Evolutionary conservation across 2,329 filamentous ascomycete genomes (phyloP).

Genomic region (Fusarium lateritium): DNA sequence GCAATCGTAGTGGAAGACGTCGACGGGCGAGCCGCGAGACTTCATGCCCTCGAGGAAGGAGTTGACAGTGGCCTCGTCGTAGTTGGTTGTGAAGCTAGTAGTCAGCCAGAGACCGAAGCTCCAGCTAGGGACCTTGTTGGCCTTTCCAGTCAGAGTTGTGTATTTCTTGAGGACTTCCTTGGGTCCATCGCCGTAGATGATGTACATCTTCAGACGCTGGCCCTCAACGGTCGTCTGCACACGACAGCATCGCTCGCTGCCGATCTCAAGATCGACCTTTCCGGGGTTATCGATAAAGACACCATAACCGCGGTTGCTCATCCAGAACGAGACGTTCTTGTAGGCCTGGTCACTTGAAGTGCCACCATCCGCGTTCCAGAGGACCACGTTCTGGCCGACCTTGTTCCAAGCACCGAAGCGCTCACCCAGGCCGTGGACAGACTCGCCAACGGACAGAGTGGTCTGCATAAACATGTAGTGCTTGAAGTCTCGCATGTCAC

Average conservation of each 20-base stretch:
- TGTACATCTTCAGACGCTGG: slow-evolving; percentile 80
- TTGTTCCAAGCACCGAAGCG: slow-evolving; percentile 84
- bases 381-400: slow-evolving; percentile 77
- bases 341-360: slow-evolving; percentile 80
- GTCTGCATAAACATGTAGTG: slow-evolving; percentile 73
- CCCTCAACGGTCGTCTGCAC: slow-evolving; percentile 79
- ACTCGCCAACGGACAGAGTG: slow-evolving; percentile 71
- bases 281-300: slow-evolving; percentile 81
- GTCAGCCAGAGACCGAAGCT: slow-evolving; percentile 84
- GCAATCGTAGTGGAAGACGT: slow-evolving; percentile 83
- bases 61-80: slow-evolving; percentile 78
- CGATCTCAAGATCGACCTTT: slow-evolving; percentile 79
- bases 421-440: slow-evolving; percentile 81
- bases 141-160: slow-evolving; percentile 75
- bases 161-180: slow-evolving; percentile 81
- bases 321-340: slow-evolving; percentile 79
- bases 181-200: slow-evolving; percentile 79
- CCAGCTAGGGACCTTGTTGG: slow-evolving; percentile 78
- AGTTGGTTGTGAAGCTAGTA: slow-evolving; percentile 81
- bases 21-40: slow-evolving; percentile 73
- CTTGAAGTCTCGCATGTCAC: slow-evolving; percentile 59
- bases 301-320: slow-evolving; percentile 81
- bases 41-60: slow-evolving; percentile 79
- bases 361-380: slow-evolving; percentile 76
- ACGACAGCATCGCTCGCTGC: slow-evolving; percentile 79